Conservation (phyloP, 768 basidiomycete species). For the Clitopilus hobsonii region DNA sequence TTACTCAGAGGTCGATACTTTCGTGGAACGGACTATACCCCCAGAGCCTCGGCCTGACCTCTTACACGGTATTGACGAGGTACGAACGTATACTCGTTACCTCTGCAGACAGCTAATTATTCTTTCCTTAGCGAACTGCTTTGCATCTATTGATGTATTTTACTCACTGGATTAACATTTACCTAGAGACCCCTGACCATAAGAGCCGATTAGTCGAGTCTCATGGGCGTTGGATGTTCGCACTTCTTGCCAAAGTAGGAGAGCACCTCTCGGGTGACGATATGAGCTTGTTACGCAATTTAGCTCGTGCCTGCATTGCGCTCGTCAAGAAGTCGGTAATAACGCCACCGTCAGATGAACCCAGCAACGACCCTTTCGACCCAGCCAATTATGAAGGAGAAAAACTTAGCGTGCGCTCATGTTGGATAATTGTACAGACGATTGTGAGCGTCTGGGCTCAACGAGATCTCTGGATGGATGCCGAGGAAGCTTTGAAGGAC, state of each 20-base stretch:
- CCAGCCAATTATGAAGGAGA: constrained; percentile 7
- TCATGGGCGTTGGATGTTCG: constrained; percentile 78
- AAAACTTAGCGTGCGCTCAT: constrained; percentile 40
- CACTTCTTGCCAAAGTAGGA: constrained; percentile 65
- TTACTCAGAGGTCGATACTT: constrained; percentile 1
- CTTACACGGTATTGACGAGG: constrained; percentile 63
- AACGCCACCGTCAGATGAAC: constrained; percentile 10
- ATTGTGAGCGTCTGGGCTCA: constrained; percentile 74
- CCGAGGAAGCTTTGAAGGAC: constrained; percentile 43
- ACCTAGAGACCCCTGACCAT: constrained; percentile 42
- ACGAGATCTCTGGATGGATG: constrained; percentile 77
- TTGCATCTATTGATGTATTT: constrained; percentile 83
- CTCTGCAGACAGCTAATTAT: constrained; percentile 10
- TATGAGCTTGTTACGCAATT: constrained; percentile 67
- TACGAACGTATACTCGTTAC: constrained; percentile 20
- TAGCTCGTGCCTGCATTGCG: constrained; percentile 66
- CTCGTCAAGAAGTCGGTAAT: constrained; percentile 36
- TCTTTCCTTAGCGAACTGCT: constrained; percentile 48
- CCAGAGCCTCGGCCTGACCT: constrained; percentile 58
- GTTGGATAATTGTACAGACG: constrained; percentile 71
- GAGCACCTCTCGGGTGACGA: constrained; percentile 70
- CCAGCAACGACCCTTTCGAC: constrained; percentile 7
- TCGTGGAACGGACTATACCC: constrained; percentile 15
- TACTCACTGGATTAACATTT: constrained; percentile 69
- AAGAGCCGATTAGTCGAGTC: constrained; percentile 39